Conservation (phyloP, 108 stramenopile species). For the Bacterosira constricta region DNA sequence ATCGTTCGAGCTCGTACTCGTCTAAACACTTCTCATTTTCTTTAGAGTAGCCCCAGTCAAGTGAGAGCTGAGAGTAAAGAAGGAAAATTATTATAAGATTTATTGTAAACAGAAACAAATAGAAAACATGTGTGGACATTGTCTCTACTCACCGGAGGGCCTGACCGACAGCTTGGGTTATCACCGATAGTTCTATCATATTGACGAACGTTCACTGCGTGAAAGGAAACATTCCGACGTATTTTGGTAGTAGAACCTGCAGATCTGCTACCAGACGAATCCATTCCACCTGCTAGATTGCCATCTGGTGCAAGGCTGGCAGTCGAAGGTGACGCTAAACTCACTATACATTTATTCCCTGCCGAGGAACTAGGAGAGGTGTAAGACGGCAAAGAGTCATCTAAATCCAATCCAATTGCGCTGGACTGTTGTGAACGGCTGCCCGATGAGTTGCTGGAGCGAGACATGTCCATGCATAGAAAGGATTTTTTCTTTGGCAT, state of each 20-base stretch:
- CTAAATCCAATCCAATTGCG: slow-evolving; percentile 34
- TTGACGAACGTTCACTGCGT: slow-evolving; percentile 41
- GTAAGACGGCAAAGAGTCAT: slow-evolving; percentile 1
- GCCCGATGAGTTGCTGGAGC: too few relatives aligned
- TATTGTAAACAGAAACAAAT: background rate
- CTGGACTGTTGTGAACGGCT: background rate
- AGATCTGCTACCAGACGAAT: background rate
- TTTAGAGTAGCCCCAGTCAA: slow-evolving; percentile 46
- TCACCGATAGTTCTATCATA: slow-evolving; percentile 46
- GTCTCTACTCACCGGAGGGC: slow-evolving; percentile 23
- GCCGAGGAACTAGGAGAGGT: background rate
- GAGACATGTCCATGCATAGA: too few relatives aligned
- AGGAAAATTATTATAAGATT: background rate
- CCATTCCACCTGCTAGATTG: slow-evolving; percentile 1
- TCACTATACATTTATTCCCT: background rate
- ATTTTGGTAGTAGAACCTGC: slow-evolving; percentile 11
- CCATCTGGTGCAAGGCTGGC: background rate
- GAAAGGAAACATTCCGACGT: slow-evolving; percentile 40
- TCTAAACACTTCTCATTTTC: slow-evolving; percentile 22
- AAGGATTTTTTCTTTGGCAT: too few relatives aligned
- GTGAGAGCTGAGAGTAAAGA: background rate
- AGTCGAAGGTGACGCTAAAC: background rate
- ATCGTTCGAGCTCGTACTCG: slow-evolving; percentile 34
- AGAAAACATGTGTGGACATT: too few relatives aligned
- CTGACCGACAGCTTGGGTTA: slow-evolving; percentile 32